Evolutionary conservation across 73 alveolate genomes (phyloP).

Genomic region (Durusdinium trenchii): DNA sequence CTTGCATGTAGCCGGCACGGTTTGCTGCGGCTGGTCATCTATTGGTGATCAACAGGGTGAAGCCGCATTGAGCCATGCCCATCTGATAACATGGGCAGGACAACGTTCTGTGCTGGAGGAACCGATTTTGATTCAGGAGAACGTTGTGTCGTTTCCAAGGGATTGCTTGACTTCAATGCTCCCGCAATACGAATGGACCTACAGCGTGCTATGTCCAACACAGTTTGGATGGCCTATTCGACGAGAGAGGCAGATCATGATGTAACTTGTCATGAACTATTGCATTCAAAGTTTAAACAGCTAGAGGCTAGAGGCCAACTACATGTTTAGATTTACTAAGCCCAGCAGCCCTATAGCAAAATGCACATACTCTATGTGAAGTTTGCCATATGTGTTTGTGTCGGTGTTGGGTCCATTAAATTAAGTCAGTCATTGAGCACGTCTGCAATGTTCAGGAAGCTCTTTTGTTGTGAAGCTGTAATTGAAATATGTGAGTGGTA

Average conservation of each 20-base stretch:
- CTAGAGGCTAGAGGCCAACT: too few relatives aligned
- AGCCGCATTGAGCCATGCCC: neutral
- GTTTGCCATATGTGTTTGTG: too few relatives aligned
- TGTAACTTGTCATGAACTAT: neutral
- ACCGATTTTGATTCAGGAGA: neutral
- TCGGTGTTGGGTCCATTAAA: too few relatives aligned
- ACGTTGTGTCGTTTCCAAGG: neutral
- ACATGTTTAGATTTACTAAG: too few relatives aligned
- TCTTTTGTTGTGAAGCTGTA: neutral
- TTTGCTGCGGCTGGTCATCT: neutral
- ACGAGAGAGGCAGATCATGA: neutral
- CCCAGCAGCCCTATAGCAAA: too few relatives aligned
- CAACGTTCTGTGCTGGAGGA: neutral
- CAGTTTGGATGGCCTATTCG: conserved; percentile 3
- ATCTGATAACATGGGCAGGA: neutral
- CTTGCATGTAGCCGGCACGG: conserved; percentile 1
- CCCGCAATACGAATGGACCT: conserved; percentile 11
- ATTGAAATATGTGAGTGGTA: neutral
- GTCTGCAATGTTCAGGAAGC: too few relatives aligned
- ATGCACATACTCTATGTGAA: too few relatives aligned
- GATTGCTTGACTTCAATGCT: neutral
- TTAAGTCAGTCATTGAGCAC: too few relatives aligned
- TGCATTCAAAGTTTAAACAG: too few relatives aligned
- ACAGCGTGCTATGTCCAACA: neutral
- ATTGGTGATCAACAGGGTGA: neutral